Percentiles rank a stretch among this genome's conserved stretches.
Evolutionary conservation across 306 rosid species (phyloP).

Genomic region (Trichosanthes cucumerina): DNA sequence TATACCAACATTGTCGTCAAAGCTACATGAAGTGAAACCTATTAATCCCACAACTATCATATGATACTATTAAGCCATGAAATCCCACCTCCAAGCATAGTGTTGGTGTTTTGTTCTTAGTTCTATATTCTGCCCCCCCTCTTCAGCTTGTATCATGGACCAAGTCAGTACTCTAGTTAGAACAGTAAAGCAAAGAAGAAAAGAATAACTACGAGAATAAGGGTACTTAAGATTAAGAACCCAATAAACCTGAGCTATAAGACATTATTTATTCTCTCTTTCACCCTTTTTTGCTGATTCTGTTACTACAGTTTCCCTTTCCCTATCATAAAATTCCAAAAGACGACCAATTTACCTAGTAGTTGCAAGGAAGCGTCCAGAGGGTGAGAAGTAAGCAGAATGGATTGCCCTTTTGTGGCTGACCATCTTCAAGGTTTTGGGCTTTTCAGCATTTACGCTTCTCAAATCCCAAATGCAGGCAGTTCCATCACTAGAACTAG

Average conservation of each 20-base stretch:
- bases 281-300: background rate
- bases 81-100: background rate
- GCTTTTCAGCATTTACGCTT: slow-evolving; percentile 26
- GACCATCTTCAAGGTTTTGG: slow-evolving; percentile 35
- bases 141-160: background rate
- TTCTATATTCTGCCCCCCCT: background rate
- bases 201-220: background rate
- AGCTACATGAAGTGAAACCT: slow-evolving; percentile 29
- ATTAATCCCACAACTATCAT: background rate
- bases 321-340: background rate
- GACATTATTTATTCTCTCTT: background rate
- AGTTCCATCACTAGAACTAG: slow-evolving; percentile 76
- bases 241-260: background rate
- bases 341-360: slow-evolving; percentile 43
- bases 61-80: background rate
- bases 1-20: slow-evolving; percentile 58
- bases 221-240: background rate
- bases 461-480: slow-evolving; percentile 95
- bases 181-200: background rate
- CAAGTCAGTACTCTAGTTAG: background rate
- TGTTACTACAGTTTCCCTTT: background rate
- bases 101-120: background rate
- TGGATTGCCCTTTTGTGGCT: slow-evolving; percentile 54
- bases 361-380: slow-evolving; percentile 64
- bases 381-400: slow-evolving; percentile 89